Base-by-base conservation (phyloP, 805 yeast genomes). In the Kluyveromyces wickerhamii region DNA sequence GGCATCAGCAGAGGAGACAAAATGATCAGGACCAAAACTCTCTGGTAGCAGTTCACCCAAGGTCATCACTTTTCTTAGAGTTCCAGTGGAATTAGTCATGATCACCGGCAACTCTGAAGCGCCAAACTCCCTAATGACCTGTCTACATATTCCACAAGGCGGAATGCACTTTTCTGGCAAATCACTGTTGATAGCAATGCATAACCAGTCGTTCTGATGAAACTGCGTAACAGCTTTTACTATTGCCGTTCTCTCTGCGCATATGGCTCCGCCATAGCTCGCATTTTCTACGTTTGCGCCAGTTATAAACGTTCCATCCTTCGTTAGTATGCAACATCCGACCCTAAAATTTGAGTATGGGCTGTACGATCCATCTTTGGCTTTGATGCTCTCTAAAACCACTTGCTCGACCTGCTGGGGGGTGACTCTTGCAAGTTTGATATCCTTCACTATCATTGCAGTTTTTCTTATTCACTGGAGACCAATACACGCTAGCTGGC, bases 231-330 rank as follows among this genome's bases (percentile, higher is more conserved):
- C 67, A 0, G 83, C 80, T 27, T 69, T 67, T 9, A 69, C 66
- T 2, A 79, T 64, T 0, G 89, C 77, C 1, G 80, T 69, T 26
- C 87, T 62, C 49, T 82, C 94, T 0, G 94, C 94, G 54, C 94
- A 82, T 16, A 80, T 72, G 1, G 77, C 69, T 2, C 75, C 88
- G 1, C 85, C 94, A 51, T 83, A 88, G 32, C 92, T 76, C 3
- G 96, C 97, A 54, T 89, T 92, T 54, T 89, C 98, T 18, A 92
- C 77, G 47, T 89, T 89, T 26, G 94, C 94, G 4, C 97, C 98
- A 9, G 60, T 51, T 16, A 79, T 60, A 27, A 52, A 64, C 13
- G 61, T 60, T 2, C 74, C 81, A 7, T 62, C 52, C 0, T 51
- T 55, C 1, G 85, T 66, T 16, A 84, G 50, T 2, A 89, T 48